Base-by-base conservation (phyloP, 768 basidiomycete species). In the Filobasidium wieringae region DNA sequence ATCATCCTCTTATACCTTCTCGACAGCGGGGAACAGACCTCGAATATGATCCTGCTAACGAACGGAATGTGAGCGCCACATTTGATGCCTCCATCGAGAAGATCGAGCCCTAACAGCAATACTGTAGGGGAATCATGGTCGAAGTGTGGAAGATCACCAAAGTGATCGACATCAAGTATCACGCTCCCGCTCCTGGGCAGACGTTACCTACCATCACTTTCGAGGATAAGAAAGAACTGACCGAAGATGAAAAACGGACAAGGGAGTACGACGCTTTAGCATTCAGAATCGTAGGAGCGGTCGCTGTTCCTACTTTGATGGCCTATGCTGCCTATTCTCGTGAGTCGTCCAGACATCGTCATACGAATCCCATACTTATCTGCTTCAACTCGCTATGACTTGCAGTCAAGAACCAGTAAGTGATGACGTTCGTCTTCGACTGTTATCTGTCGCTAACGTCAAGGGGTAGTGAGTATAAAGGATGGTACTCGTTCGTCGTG, bases 401-500 rank as follows among this genome's bases (percentile, higher is more conserved):
- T 22, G 14, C 36, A 57, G 55, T 57, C 7, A 39, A 57, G n/a
- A 50, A 41, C 47, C 49, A 57, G 56, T 57, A 39, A 30, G 54
- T 47, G 30, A n/a, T n/a, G n/a, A n/a, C n/a, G n/a, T 26, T 33
- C 36, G 34, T 4, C 19, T 37, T 39, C 32, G 26, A 14, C 27
- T 29, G 31, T 31, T 19, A 2, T 26, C 4, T 7, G 15, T 31
- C 15, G 5, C 4, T 52, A 9, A 26, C 22, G 32, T 26, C 45
- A 24, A 61, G 89, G 29, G 86, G 87, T 66, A 82, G 88, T 67
- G 84, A 84, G 0, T 91, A 95, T 74, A 81, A 82, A 64, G 86
- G 89, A 55, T 97, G 92, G 93, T 97, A 97, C 74, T 89, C 87
- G 65, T 99, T 95, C 74, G 78, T 88, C 54, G 89, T 97, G 58